phyloP scores from a whole-genome alignment of 2,329 filamentous ascomycete genomes.

The Colletotrichum falcatum region DNA sequence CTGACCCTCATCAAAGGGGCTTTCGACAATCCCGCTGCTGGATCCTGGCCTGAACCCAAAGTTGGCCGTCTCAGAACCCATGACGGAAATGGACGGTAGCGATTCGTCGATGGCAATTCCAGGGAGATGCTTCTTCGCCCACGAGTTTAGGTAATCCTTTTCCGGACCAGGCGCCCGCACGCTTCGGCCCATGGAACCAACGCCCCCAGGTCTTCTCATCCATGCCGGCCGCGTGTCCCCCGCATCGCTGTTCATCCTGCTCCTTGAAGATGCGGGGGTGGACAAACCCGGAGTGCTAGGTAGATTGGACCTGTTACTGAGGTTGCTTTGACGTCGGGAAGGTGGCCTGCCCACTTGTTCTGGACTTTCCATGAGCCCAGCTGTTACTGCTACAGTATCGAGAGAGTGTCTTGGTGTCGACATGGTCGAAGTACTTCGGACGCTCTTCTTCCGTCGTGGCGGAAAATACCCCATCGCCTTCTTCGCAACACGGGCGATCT shows the following conservation, averaged over 20 bases:
- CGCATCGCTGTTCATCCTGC: slow-evolving; percentile 53
- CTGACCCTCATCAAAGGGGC: slow-evolving; percentile 61
- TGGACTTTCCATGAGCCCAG: slow-evolving; percentile 30
- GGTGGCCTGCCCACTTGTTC: slow-evolving; percentile 43
- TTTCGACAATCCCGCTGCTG: slow-evolving; percentile 62
- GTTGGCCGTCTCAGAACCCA: slow-evolving; percentile 70
- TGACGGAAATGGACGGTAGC: slow-evolving; percentile 74
- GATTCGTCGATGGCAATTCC: slow-evolving; percentile 77
- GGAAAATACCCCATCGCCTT: slow-evolving; percentile 91
- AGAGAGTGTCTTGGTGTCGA: slow-evolving; percentile 76
- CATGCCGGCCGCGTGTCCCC: slow-evolving; percentile 64
- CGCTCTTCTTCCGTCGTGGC: slow-evolving; percentile 87
- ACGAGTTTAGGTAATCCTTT: slow-evolving; percentile 84
- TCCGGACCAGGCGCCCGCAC: slow-evolving; percentile 84
- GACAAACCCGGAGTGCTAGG: slow-evolving; percentile 46
- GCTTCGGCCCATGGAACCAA: slow-evolving; percentile 81
- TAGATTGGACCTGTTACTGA: slow-evolving; percentile 50
- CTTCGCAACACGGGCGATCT: slow-evolving; percentile 87
- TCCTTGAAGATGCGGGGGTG: slow-evolving; percentile 52
- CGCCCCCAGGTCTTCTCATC: slow-evolving; percentile 87
- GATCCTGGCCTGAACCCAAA: slow-evolving; percentile 63
- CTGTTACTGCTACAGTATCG: slow-evolving; percentile 52
- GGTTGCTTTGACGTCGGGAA: slow-evolving; percentile 58
- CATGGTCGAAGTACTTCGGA: slow-evolving; percentile 71
- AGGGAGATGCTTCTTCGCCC: slow-evolving; percentile 86